Evolutionary conservation across 192 early-diverging fungal genomes (phyloP).

Genomic region (Entomortierella lignicola): DNA sequence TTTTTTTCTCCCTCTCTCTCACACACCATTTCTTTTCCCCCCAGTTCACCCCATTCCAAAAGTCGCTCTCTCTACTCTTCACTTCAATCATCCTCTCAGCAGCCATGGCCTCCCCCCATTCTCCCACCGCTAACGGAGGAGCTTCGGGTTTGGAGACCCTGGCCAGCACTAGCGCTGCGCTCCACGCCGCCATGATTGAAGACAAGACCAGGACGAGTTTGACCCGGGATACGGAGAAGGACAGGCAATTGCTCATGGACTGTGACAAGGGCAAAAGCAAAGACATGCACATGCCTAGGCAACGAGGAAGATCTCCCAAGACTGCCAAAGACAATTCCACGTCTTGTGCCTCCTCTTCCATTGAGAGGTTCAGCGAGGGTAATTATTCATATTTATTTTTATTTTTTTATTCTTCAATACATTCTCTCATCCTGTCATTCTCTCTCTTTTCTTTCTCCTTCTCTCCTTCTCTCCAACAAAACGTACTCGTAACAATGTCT

Average conservation of each 20-base stretch:
- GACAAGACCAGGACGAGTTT: conserved; percentile 27
- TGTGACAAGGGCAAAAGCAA: background rate
- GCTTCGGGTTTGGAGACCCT: conserved; percentile 23
- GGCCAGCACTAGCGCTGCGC: conserved; percentile 22
- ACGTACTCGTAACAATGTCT: background rate
- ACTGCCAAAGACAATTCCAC: background rate
- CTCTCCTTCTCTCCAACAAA: background rate
- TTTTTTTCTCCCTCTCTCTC: background rate
- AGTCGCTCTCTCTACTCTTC: conserved; percentile 14
- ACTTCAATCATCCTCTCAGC: conserved; percentile 8
- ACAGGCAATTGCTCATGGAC: conserved; percentile 4
- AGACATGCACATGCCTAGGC: background rate
- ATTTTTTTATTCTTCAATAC: background rate
- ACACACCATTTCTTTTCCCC: background rate
- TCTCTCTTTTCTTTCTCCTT: background rate
- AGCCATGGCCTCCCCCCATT: conserved; percentile 32
- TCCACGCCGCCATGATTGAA: conserved; percentile 19
- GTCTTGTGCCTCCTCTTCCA: background rate
- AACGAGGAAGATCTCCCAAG: background rate
- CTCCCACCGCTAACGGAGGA: conserved; percentile 19
- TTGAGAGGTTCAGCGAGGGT: conserved; percentile 18
- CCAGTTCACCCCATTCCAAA: conserved; percentile 8
- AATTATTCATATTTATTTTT: conserved; percentile 11
- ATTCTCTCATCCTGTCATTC: background rate
- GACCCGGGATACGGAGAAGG: conserved; percentile 19